Conservation (phyloP, 176 grass and related monocot species). For the Urochloa ruziziensis region DNA sequence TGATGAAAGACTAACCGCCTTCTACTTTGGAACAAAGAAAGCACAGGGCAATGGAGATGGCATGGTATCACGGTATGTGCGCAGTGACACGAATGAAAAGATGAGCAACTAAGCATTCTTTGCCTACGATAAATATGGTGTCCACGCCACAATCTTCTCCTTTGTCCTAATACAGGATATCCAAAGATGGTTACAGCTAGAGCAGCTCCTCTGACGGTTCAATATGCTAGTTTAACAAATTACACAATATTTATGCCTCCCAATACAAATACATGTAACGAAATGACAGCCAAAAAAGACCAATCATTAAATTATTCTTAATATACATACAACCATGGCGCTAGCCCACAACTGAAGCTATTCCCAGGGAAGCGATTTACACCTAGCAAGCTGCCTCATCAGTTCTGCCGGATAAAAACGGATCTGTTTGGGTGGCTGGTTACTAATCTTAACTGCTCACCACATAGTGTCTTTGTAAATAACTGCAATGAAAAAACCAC, state of each 20-base stretch:
- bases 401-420: slow-evolving; percentile 31
- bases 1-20: too few relatives aligned
- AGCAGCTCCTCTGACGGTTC: background rate
- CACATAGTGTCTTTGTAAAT: background rate
- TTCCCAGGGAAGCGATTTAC: slow-evolving; percentile 45
- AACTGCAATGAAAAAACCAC: slow-evolving; percentile 18
- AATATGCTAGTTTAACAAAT: slow-evolving; percentile 4
- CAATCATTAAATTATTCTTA: slow-evolving; percentile 45
- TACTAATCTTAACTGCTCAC: slow-evolving; percentile 11
- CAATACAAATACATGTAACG: slow-evolving; percentile 35
- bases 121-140: background rate
- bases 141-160: background rate
- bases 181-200: background rate
- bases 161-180: background rate
- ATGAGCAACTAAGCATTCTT: background rate
- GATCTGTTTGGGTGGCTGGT: slow-evolving; percentile 23
- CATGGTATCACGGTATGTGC: background rate
- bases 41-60: too few relatives aligned
- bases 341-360: slow-evolving; percentile 35
- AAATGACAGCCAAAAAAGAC: slow-evolving; percentile 21
- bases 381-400: slow-evolving; percentile 38
- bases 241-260: slow-evolving; percentile 30
- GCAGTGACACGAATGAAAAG: background rate
- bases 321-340: slow-evolving; percentile 35
- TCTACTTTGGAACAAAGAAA: too few relatives aligned